Conservation (phyloP, 2,329 filamentous ascomycete genomes). For the Pseudocercospora macadamiae region DNA sequence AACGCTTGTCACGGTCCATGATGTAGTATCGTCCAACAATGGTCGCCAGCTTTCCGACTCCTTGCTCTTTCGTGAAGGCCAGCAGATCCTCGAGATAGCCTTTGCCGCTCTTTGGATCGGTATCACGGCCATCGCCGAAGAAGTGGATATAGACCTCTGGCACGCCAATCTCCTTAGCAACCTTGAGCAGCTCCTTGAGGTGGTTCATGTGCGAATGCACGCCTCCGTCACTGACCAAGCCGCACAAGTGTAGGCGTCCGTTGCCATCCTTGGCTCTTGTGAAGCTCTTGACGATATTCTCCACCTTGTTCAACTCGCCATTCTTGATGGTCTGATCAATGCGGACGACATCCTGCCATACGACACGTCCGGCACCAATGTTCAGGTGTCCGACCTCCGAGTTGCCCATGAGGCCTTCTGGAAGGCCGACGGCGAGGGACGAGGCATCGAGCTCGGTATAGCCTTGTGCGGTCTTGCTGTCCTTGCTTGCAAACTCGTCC, state of each 20-base stretch:
- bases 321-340: slow-evolving; percentile 94
- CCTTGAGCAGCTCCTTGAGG: slow-evolving; percentile 81
- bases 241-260: slow-evolving; percentile 87
- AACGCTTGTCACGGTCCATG: slow-evolving; percentile 99
- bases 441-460: slow-evolving; percentile 95
- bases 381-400: slow-evolving; percentile 98
- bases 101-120: slow-evolving; percentile 90
- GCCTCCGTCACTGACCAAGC: slow-evolving; percentile 92
- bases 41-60: slow-evolving; percentile 84
- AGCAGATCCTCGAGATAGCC: slow-evolving; percentile 87
- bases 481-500: slow-evolving; percentile 74
- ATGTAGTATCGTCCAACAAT: slow-evolving; percentile 96
- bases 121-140: slow-evolving; percentile 97
- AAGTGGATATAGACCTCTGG: slow-evolving; percentile 98
- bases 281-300: slow-evolving; percentile 78
- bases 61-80: slow-evolving; percentile 79
- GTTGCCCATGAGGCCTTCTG: slow-evolving; percentile 98
- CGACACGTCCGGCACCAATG: slow-evolving; percentile 94
- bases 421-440: slow-evolving; percentile 90
- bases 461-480: slow-evolving; percentile 75
- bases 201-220: slow-evolving; percentile 96
- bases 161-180: slow-evolving; percentile 84
- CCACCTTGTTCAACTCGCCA: slow-evolving; percentile 72
- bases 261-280: slow-evolving; percentile 81
- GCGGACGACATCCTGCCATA: slow-evolving; percentile 90